Percentiles rank a stretch among this genome's conserved stretches.
These are phyloP conservation scores for Hydnomerulius pinastri DNA, from an alignment of 768 basidiomycete species.

Conservation along the genomic window DNA sequence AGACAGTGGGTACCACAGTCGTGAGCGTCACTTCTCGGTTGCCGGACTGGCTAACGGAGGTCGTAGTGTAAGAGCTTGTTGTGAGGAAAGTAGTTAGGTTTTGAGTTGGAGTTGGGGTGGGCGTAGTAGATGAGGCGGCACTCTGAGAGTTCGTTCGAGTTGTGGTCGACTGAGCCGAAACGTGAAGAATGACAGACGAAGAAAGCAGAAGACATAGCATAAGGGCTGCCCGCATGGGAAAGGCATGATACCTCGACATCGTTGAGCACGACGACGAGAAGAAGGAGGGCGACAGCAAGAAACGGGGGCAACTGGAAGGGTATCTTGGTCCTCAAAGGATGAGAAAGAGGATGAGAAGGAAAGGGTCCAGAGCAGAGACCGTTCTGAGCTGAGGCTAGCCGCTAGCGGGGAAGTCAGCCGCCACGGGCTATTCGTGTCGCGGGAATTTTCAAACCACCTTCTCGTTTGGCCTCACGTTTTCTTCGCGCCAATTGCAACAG, in stretches of 20 bases:
- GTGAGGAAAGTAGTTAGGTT: constrained; percentile 56
- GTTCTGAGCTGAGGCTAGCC: constrained; percentile 1
- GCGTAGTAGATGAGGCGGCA: constrained; percentile 26
- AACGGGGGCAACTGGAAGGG: background rate
- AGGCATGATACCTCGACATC: constrained; percentile 12
- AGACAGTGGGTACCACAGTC: constrained; percentile 57
- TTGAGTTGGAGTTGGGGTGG: constrained; percentile 22
- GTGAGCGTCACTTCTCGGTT: constrained; percentile 50
- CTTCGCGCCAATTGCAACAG: too few species aligned
- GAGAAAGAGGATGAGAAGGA: constrained; percentile 16
- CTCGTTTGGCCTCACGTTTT: constrained; percentile 5
- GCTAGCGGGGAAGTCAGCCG: constrained; percentile 33
- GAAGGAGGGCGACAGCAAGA: background rate
- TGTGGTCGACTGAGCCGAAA: constrained; percentile 40
- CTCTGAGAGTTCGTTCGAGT: constrained; percentile 21
- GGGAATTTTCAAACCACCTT: constrained; percentile 11
- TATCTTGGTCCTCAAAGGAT: constrained; percentile 2
- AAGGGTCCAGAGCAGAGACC: background rate
- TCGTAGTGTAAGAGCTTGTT: constrained; percentile 52
- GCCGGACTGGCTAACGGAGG: constrained; percentile 49
- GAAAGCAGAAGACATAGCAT: constrained; percentile 26
- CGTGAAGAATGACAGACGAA: constrained; percentile 31
- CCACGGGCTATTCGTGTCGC: constrained; percentile 22
- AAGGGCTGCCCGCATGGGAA: constrained; percentile 2
- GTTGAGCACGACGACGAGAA: background rate